Conservation (phyloP, 108 stramenopile genomes). For the Poteriospumella lacustris region DNA sequence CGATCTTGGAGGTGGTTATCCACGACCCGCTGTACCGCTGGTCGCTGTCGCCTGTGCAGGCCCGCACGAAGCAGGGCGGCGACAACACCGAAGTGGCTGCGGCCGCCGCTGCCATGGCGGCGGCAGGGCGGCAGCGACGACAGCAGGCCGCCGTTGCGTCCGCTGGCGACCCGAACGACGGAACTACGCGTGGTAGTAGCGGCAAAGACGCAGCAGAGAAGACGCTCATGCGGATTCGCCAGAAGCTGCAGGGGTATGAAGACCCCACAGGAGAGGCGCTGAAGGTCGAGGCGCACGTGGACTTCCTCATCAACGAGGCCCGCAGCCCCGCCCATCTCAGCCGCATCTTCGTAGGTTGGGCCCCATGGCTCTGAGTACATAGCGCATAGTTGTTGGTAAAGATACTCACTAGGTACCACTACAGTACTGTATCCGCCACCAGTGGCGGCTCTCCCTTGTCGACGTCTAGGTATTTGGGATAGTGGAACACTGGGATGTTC, state of each 20-base stretch:
- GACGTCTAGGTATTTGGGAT: no score
- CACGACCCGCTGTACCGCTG: conserved; percentile 90
- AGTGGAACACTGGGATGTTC: no score
- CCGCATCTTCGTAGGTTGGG: conserved; percentile 79
- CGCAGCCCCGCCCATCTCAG: conserved; percentile 77
- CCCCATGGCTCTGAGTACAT: conserved; percentile 76
- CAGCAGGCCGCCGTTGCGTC: conserved; percentile 26
- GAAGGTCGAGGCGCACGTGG: conserved; percentile 87
- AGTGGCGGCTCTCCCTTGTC: no score
- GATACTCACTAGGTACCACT: no score
- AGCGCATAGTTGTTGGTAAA: no score
- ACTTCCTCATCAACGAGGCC: conserved; percentile 84
- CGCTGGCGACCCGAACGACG: neutral
- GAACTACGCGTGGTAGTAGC: neutral
- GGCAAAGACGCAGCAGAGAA: conserved; percentile 43
- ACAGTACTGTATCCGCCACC: no score
- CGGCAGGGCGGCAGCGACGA: conserved; percentile 29
- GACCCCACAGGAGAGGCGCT: conserved; percentile 84
- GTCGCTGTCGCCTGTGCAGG: conserved; percentile 70
- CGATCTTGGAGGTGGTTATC: conserved; percentile 85
- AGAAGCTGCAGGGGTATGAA: conserved; percentile 95
- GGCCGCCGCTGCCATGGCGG: neutral
- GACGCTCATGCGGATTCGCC: conserved; percentile 59
- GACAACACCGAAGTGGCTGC: conserved; percentile 32
- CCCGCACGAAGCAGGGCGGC: conserved; percentile 50